These are phyloP conservation scores for Bocquillonia castaneifolia DNA, from an alignment of 441 rosid genomes.

Conservation along the genomic window DNA sequence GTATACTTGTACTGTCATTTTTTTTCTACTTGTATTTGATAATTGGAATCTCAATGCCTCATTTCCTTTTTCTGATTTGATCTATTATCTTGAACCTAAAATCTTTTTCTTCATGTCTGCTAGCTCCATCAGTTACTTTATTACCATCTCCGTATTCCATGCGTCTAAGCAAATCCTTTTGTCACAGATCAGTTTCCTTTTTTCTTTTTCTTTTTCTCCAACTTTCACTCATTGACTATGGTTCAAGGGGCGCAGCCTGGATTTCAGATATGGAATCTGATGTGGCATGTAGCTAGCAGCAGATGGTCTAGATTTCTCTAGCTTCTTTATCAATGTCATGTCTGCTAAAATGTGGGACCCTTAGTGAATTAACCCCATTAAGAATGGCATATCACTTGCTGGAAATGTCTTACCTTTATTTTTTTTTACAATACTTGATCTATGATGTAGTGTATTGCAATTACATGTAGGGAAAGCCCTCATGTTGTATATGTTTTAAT, in stretches of 20 bases:
- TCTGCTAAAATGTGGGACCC: neutral
- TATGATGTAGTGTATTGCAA: neutral
- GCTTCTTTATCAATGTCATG: neutral
- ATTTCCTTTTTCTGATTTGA: neutral
- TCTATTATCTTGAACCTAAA: neutral
- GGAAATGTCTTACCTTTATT: neutral
- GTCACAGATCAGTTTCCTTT: too few relatives aligned
- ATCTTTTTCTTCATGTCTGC: neutral
- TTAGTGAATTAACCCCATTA: too few relatives aligned
- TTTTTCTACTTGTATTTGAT: neutral
- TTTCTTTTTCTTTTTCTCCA: too few relatives aligned
- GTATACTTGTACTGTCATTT: conserved; percentile 29
- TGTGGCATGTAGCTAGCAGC: neutral
- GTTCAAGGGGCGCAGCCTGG: neutral
- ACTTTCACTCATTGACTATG: neutral
- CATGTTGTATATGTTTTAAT: neutral
- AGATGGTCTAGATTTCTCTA: neutral
- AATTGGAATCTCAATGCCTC: neutral
- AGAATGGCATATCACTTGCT: neutral
- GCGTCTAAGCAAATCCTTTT: too few relatives aligned
- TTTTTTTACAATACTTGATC: neutral
- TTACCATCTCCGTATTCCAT: neutral
- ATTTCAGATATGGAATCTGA: neutral
- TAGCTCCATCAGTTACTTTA: too few relatives aligned
- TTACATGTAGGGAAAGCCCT: neutral